These are phyloP conservation scores for Fomes fomentarius DNA, from an alignment of 1,284 basidiomycete genomes.

Conservation along the genomic window DNA sequence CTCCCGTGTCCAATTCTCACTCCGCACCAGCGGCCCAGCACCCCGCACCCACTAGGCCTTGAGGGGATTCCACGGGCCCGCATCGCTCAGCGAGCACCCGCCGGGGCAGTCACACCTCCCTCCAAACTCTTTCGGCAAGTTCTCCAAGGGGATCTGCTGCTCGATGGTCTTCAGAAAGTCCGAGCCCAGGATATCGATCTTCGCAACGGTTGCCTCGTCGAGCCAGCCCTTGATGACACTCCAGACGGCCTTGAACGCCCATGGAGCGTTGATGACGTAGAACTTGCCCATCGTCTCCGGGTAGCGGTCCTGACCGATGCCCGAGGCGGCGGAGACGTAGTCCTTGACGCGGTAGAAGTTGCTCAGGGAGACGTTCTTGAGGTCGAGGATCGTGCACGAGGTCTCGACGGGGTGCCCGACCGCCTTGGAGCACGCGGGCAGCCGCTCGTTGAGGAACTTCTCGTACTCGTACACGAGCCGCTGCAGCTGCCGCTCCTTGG, in stretches of 20 bases:
- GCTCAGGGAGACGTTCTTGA: slow-evolving; percentile 79
- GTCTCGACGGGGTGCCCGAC: slow-evolving; percentile 92
- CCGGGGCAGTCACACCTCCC: slow-evolving; percentile 80
- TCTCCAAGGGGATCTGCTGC: slow-evolving; percentile 82
- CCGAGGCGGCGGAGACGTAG: slow-evolving; percentile 82
- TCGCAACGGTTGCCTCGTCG: slow-evolving; percentile 92
- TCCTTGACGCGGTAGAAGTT: slow-evolving; percentile 93
- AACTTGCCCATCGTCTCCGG: slow-evolving; percentile 96
- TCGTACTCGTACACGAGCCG: slow-evolving; percentile 96
- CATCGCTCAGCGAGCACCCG: slow-evolving; percentile 89
- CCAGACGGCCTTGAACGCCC: slow-evolving; percentile 92
- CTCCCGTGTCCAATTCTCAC: neutral
- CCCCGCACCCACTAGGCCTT: neutral
- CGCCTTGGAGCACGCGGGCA: slow-evolving; percentile 81
- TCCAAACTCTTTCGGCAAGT: slow-evolving; percentile 86
- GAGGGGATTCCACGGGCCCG: slow-evolving; percentile 86
- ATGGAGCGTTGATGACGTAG: slow-evolving; percentile 95
- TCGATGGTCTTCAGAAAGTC: slow-evolving; percentile 71
- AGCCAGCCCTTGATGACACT: slow-evolving; percentile 90
- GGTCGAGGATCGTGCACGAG: slow-evolving; percentile 97
- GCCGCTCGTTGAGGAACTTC: slow-evolving; percentile 77
- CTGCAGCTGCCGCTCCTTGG: slow-evolving; percentile 87
- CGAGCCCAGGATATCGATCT: slow-evolving; percentile 85
- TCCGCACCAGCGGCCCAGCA: neutral
- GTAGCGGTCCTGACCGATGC: slow-evolving; percentile 91